A percentile compares a stretch with the other conserved stretches of the same genome.
These are phyloP conservation scores for Fusarium verticillioides DNA, from an alignment of 2,329 filamentous ascomycete species.

Conservation along the genomic window DNA sequence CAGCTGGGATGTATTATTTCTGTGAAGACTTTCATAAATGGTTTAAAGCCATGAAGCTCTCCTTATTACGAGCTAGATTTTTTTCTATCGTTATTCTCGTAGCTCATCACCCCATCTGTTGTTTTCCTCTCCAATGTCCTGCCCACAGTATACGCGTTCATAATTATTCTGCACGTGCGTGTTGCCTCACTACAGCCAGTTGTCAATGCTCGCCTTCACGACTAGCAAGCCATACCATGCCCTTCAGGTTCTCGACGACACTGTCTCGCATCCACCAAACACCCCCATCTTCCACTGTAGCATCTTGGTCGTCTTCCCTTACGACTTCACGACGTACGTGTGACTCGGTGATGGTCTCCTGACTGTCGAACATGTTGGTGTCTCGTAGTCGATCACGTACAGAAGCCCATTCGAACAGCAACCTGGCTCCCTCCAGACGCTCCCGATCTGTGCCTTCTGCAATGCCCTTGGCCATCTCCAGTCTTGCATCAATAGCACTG, in stretches of 20 bases:
- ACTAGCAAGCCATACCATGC: conserved; percentile 63
- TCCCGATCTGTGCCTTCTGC: conserved; percentile 54
- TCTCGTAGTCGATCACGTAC: conserved; percentile 52
- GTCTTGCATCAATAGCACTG: conserved; percentile 74
- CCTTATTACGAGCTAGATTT: conserved; percentile 12
- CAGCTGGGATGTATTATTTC: conserved; percentile 4
- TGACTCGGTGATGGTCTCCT: conserved; percentile 48
- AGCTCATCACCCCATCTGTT: conserved; percentile 29
- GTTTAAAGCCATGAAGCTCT: not conserved
- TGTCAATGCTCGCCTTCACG: conserved; percentile 48
- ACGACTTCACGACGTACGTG: conserved; percentile 30
- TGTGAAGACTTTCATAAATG: conserved; percentile 3
- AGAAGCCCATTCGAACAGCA: conserved; percentile 68
- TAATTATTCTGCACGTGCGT: not conserved
- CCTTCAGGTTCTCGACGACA: conserved; percentile 65
- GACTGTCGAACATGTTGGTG: conserved; percentile 47
- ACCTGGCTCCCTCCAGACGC: conserved; percentile 59
- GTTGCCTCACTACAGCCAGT: not conserved
- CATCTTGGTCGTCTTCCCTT: conserved; percentile 35
- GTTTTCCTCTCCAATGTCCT: not conserved
- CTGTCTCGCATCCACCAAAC: conserved; percentile 68
- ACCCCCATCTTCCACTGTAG: conserved; percentile 45
- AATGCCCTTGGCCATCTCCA: conserved; percentile 69
- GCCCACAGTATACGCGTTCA: not conserved
- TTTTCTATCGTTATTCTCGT: conserved; percentile 30